Percentiles rank a stretch among this genome's conserved stretches.
phyloP scores from a whole-genome alignment of 2,329 filamentous ascomycete genomes.

The Ophiostoma sp. region DNA sequence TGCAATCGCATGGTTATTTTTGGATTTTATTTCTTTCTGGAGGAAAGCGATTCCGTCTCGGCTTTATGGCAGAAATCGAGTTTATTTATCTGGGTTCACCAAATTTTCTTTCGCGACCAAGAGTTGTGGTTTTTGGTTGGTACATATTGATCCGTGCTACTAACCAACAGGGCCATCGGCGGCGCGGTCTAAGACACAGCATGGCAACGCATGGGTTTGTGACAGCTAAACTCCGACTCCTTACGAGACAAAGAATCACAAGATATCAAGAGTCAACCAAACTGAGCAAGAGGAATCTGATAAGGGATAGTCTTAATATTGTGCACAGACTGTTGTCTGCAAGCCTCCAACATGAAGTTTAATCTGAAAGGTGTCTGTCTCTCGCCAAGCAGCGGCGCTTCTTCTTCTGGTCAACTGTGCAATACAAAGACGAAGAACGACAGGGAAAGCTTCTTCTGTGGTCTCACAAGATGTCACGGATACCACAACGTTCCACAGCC shows the following conservation, averaged over 20 bases:
- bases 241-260: not conserved
- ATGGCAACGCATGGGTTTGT: not conserved
- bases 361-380: not conserved
- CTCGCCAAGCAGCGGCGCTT: not conserved
- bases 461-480: not conserved
- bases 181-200: too few species aligned
- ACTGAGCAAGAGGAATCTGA: not conserved
- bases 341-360: not conserved
- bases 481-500: not conserved
- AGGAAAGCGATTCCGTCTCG: not conserved
- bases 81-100: not conserved
- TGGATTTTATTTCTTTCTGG: not conserved
- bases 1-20: not conserved
- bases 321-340: not conserved
- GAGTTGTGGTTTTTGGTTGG: not conserved
- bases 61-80: not conserved
- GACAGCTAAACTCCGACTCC: not conserved
- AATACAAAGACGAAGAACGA: not conserved
- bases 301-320: conserved; percentile 1
- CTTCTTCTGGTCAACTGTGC: not conserved
- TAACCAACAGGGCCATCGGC: not conserved
- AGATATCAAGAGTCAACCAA: not conserved
- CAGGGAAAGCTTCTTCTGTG: not conserved
- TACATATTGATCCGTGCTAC: not conserved
- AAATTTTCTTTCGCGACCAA: not conserved